Evolutionary conservation across 1,139 yeast species (phyloP), one percentile per base, ranked within the genome.

Genomic region (Hyphopichia wangnamkhiaoensis): DNA sequence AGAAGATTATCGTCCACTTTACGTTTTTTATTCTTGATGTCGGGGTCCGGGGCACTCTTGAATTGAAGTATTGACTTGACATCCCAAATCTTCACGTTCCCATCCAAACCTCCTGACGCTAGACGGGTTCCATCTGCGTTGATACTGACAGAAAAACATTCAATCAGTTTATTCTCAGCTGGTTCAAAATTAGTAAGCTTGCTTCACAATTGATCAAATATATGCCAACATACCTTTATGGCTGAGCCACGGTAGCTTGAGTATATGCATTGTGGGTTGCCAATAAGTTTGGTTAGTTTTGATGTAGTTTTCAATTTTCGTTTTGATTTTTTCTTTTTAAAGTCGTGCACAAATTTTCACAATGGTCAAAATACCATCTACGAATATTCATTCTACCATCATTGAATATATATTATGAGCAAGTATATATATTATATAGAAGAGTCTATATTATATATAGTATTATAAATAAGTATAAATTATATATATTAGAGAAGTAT

Each of bases 101-200:
- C 96, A 62, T 93, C 98, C 40, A 91, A 69, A 1, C 98, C 98
- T 13, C 98, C 98, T 1, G 97, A 84, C 1, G 97, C 98, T 33
- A 93, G 61, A 42, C 96, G 68, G 31, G 81, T 64, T 2, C 96
- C 96, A 61, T 89, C 95, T 0, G 87, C 78, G 46, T 87, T 84
- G 10, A 88, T 83, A 39, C 83, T 81, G 8, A 91, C 79, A 0
- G 98, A 82, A 58, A 89, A 93, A 27, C 95, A 85, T 56, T 91
- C 98, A 49, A 83, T 84, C 48, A 77, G 80, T 49, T 88, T 77
- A 48, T 82, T 81, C 52, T 89, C 96, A 58, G 89, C 97, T 70
- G 50, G 26, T 12, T 9, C 26, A n/a, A n/a, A n/a, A n/a, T n/a
- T n/a, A n/a, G n/a, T 23, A 12, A 12, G 26, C 26, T 12, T 9